Evolutionary conservation across 148 eudicot species (phyloP).

Genomic region (Camellia sinensis): DNA sequence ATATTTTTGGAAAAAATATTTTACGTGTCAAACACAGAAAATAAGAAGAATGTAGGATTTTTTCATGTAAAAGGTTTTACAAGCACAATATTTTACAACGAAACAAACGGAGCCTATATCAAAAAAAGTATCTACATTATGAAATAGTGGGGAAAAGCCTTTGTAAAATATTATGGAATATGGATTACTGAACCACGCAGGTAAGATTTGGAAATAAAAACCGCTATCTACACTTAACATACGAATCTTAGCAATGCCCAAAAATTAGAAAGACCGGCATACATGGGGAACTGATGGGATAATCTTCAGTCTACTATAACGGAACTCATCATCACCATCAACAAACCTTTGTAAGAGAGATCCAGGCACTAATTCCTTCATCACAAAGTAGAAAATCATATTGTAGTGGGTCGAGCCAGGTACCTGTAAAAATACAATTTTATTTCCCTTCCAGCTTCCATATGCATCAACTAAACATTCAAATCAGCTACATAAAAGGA

Average conservation of each 20-base stretch:
- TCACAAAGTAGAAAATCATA: slow-evolving; percentile 91
- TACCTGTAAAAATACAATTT: slow-evolving; percentile 49
- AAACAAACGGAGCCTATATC: too few relatives aligned
- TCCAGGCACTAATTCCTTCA: slow-evolving; percentile 64
- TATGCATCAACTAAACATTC: slow-evolving; percentile 7
- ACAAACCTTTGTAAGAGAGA: slow-evolving; percentile 95
- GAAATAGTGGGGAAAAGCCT: neutral
- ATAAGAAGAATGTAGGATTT: too few relatives aligned
- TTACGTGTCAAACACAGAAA: too few relatives aligned
- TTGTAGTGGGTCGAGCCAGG: slow-evolving; percentile 97
- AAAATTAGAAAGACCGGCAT: slow-evolving; percentile 11
- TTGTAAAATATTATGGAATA: neutral
- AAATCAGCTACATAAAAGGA: slow-evolving; percentile 17
- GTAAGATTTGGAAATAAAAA: slow-evolving; percentile 3
- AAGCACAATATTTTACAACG: too few relatives aligned
- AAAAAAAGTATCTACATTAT: neutral
- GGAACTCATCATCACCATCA: slow-evolving; percentile 98
- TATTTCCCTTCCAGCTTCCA: slow-evolving; percentile 18
- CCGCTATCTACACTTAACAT: neutral
- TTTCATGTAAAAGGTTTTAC: too few relatives aligned
- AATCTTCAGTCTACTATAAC: slow-evolving; percentile 88
- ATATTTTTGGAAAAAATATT: too few relatives aligned
- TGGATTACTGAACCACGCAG: neutral
- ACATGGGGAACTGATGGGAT: slow-evolving; percentile 98
- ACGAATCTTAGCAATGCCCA: neutral